phyloP scores from a whole-genome alignment of 1,139 yeast species.

The Yamadazyma friedrichii region DNA sequence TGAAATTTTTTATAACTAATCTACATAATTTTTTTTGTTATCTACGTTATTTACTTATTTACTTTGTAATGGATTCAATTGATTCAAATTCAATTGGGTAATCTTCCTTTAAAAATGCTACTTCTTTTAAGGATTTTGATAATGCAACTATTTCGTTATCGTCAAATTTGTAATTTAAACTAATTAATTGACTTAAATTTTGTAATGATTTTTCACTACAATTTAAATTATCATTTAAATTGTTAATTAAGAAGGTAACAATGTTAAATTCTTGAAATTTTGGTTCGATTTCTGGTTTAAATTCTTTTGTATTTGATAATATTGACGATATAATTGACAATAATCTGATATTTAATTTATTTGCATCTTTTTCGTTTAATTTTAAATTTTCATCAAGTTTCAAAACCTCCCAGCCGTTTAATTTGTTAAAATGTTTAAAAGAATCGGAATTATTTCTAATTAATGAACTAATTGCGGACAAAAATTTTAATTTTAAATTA shows the following conservation, averaged over 20 bases:
- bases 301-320: conserved; percentile 43
- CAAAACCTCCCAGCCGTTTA: conserved; percentile 59
- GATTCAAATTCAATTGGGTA: conserved; percentile 48
- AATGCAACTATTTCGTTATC: conserved; percentile 45
- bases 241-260: conserved; percentile 19
- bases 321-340: conserved; percentile 59
- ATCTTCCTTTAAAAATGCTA: conserved; percentile 45
- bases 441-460: conserved; percentile 69
- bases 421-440: conserved; percentile 51
- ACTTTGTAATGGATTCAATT: conserved; percentile 3
- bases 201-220: conserved; percentile 54
- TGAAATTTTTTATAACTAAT: conserved; percentile 26
- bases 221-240: conserved; percentile 10
- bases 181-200: conserved; percentile 48
- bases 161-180: conserved; percentile 46
- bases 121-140: conserved; percentile 35
- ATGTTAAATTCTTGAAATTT: conserved; percentile 44
- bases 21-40: conserved; percentile 1
- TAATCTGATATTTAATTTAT: conserved; percentile 51
- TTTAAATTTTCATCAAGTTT: conserved; percentile 4
- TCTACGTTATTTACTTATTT: not conserved
- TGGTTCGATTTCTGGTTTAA: conserved; percentile 29
- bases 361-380: conserved; percentile 13
- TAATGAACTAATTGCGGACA: conserved; percentile 75
- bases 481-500: conserved; percentile 55